Base-by-base conservation (phyloP, 2,329 filamentous ascomycete genomes). In the Myrmaecium sp. region DNA sequence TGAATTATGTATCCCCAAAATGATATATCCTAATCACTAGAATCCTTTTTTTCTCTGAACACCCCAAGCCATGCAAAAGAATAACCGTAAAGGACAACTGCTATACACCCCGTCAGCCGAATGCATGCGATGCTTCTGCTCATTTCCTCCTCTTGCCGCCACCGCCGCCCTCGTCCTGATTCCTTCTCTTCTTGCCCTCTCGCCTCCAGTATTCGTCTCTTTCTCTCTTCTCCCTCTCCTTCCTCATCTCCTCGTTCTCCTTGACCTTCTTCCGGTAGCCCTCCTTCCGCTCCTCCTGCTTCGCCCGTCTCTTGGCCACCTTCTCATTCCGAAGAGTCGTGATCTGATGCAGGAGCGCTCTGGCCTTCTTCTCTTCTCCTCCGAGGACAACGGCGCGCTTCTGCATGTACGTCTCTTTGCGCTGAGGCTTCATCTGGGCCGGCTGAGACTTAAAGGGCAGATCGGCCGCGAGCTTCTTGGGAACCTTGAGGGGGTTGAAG, bases 391-490 rank as follows among this genome's bases (percentile, higher is more conserved):
- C 82, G 9, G 86, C 89, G 6, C 89, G 78, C 60, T 94, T 94
- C 60, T 92, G 82, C 64, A 92, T 64, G 52, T 98, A 98, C 13
- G 84, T 93, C 45, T 74, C 57, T 42, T 73, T 74, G 50, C 69
- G 73, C 58, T 84, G 81, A 33, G 77, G 72, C 54, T 76, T 77
- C 59, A 78, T 86, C 47, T 72, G 61, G 13, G 76, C 68, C 44
- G 93, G 84, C 51, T 98, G 89, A 8, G 78, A 84, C 49, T 84
- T 86, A 69, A 79, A 98, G 4, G 89, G 89, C 6, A 98, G 68
- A 5, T 81, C 70, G 9, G 82, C 75, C 26, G 83, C 82, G 16
- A 91, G 64, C 36, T 77, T 74, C 30, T 74, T 69, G 3, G 81
- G 81, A n/a, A 91, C 74, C 33, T 67, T 65, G 13, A 84, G 64